Base-by-base conservation (phyloP, 2,329 filamentous ascomycete genomes). In the Colletotrichum spinosum region DNA sequence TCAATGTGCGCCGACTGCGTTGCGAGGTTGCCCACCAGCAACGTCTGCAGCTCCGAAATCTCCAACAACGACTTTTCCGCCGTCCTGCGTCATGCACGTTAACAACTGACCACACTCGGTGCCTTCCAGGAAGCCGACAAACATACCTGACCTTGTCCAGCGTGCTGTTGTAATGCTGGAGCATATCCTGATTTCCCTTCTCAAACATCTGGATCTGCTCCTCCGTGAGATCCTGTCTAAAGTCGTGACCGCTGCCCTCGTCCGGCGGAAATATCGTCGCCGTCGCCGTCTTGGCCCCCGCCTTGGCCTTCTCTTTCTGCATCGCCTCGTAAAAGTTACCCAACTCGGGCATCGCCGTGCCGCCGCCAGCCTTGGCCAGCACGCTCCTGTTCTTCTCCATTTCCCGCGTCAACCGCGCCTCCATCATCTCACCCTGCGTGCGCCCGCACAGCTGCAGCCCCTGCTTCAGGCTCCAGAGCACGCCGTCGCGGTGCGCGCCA, bases 201-300 rank as follows among this genome's bases (percentile, higher is more conserved):
- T 95, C 94, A 80, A 99, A 98, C 75, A 97, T 87, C 76, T 97
- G 95, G 56, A 96, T 82, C 78, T 98, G 95, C 74, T 97, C 94
- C 25, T 89, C 84, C 15, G 91, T 93, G 67, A 97, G 81, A 68
- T 89, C 86, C 46, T 88, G 79, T 46, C 41, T 61, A 9, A 69
- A 69, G 34, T 71, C 64, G 35, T 73, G 69, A 35, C 38, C 38
- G 38, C 9, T 13, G 10, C 51, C 59, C 34, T 75, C 72, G 4
- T 73, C 71, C 15, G 68, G 68, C 34, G 71, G 70, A 12, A 71
- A 17, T n/a, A 70, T 60, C 48, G 67, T 68, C 42, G 66, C n/a
- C 55, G 57, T 70, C 46, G 67, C 66, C 46, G 70, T 68, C 44
- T 68, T 46, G 11, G 67, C 60, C 11, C 54, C 55, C 8, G 60